Base-by-base conservation (phyloP, 306 rosid species). In the Dryas alaskensis region DNA sequence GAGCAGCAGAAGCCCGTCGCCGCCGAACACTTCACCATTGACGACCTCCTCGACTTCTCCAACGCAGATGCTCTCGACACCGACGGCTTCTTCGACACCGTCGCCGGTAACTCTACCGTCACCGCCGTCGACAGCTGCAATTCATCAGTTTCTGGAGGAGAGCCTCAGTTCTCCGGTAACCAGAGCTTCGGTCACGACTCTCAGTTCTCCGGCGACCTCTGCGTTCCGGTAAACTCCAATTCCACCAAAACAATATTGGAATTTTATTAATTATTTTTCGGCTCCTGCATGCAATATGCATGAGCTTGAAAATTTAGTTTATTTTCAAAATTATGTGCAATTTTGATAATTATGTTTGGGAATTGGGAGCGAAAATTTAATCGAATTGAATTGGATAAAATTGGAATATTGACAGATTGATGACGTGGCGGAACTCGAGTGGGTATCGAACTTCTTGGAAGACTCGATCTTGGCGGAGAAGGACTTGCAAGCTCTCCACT, bases 381-480 rank as follows among this genome's bases (percentile, higher is more conserved):
- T 22, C 39, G 5, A 61, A 45, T 61, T 72, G 68, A 70, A 27
- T 45, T 77, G 47, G 46, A 44, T 75, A 2, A 31, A 31, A 31
- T 31, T 31, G 42, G 10, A 17, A 46, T 8, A 10, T 12, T 61
- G 17, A 73, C 96, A 94, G 97, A 79, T 83, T 14, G 98, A 91
- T 12, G 96, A 94, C 16, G 67, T 94, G 86, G 98, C 92, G 31
- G 98, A 95, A 73, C 86, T 95, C 67, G 98, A 95, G 80, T 95
- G 99, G 99, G 87, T 95, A 45, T 95, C 99, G 76, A 95, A 90
- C 73, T 88, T 95, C 70, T 96, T 88, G 76, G 99, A 95, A 48
- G 99, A 90, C 82, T 92, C 99, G 0, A 92, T 88, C 86, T 87
- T 98, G 11, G 87, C 82, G 7, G 96, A 87, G 40, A 92, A 87